Evolutionary conservation across 805 yeast genomes (phyloP).

Genomic region (Ogataea allantospora): DNA sequence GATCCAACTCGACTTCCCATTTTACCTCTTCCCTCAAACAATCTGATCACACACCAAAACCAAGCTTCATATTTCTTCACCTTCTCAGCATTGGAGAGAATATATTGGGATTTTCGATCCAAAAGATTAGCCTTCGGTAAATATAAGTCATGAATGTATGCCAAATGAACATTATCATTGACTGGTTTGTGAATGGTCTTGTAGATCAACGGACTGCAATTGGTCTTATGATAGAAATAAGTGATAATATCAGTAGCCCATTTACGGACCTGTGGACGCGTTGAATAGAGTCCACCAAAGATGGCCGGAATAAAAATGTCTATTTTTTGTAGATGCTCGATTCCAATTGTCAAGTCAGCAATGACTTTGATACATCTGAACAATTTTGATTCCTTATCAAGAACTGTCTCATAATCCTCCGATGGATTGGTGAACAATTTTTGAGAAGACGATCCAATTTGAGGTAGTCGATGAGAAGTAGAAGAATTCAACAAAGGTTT

Average conservation of each 20-base stretch:
- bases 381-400: conserved; percentile 72
- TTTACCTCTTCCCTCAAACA: conserved; percentile 69
- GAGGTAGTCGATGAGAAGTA: background rate
- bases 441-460: background rate
- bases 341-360: conserved; percentile 69
- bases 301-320: conserved; percentile 64
- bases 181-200: conserved; percentile 28
- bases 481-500: conserved; percentile 23
- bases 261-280: conserved; percentile 75
- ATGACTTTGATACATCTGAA: conserved; percentile 80
- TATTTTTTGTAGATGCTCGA: conserved; percentile 58
- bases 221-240: conserved; percentile 39
- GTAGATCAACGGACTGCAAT: conserved; percentile 23
- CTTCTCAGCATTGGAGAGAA: conserved; percentile 26
- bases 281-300: conserved; percentile 74
- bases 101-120: conserved; percentile 29
- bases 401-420: conserved; percentile 32
- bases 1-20: conserved; percentile 93
- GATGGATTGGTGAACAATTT: conserved; percentile 29
- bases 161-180: conserved; percentile 35
- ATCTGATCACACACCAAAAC: conserved; percentile 32
- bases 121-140: conserved; percentile 19
- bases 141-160: conserved; percentile 30
- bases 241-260: conserved; percentile 79
- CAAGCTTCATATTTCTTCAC: conserved; percentile 34